Evolutionary conservation across 441 rosid species (phyloP), one percentile per base, ranked within the genome.

Genomic region (Populus tomentosa): DNA sequence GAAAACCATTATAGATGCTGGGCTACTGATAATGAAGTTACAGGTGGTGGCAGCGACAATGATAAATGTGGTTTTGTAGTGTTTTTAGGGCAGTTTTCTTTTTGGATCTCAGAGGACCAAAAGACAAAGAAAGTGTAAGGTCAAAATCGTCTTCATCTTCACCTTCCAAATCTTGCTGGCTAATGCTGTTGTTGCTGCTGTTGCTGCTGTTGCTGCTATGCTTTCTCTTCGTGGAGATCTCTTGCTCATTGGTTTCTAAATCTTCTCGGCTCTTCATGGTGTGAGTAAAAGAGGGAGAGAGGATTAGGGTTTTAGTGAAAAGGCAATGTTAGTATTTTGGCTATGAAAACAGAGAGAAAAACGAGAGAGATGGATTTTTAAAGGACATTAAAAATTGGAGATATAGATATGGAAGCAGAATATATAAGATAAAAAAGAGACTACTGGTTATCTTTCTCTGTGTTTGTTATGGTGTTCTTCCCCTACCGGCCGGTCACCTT

Each of bases 111-210:
- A 10, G 9, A 18, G 76, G 62, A 4, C 59, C 23, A 26, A 64
- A 40, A 4, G 76, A 64, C 1, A 83, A 66, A 35, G 77, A 74
- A 26, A 84, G 86, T 26, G 77, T 6, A 0, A 84, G 81, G 30
- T 1, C 26, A 61, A 70, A 56, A 50, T 46, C 71, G 10, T 71
- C 40, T 7, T 83, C 80, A 3, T 77, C 69, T 13, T 50, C 46
- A 2, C 11, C 61, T 40, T 40, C 46, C 46, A 40, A 40, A 40
- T 40, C 46, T 10, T 40, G 46, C 46, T 10, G 28, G 65, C 14
- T 10, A 59, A n/a, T 20, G 62, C 23, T 20, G 20, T n/a, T 36
- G 10, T 8, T 62, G 73, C 33, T 30, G 65, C 0, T 10, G 50
- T 3, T 23, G 3, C 13, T 30, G 65, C 0, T 10, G 50, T 3